Evolutionary conservation across 257 asterid genomes (phyloP), one percentile per base, ranked within the genome.

Genomic region (Sherardia arvensis): DNA sequence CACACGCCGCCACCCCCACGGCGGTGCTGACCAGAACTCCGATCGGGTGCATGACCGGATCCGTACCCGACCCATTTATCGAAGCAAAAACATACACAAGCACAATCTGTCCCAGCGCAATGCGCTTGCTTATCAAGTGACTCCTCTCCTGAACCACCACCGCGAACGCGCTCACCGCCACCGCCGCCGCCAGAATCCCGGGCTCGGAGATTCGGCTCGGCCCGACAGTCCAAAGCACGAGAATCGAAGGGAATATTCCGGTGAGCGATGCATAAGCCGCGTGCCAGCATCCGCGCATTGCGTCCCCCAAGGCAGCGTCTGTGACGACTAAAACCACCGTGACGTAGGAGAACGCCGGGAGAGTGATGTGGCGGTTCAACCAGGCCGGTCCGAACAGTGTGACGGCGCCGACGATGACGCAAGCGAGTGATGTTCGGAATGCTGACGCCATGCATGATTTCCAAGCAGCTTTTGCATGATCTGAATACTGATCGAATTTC

Each of bases 31-130:
- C 84, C n/a, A 86, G 83, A 59, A 90, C 73, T 12, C 71, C 95
- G 25, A 87, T 20, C 0, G 95, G 96, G 54, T 90, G 97, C 95
- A 82, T 80, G 0, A 85, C 23, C 17, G 89, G 77, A 7, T 85
- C 82, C 0, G 86, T 76, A 0, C 28, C 12, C 5, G 67, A 83
- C 3, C 96, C 96, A 4, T 84, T 80, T 1, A 80, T 74, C 65
- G 53, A 85, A 8, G 82, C 95, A 7, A 84, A 45, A 9, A 78
- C 87, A 26, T 90, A 90, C 6, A 81, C 79, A 5, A 90, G 53
- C 7, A 90, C 97, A 69, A 81, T 81, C 84, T 90, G 97, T 0
- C 96, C 97, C 7, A 90, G 86, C 0, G 96, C 89, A 3, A 90
- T 87, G 0, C 97, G 77, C 64, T 87, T 90, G 0, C 91, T 47